Conservation (phyloP, 164 flowering plant genomes). For the Umbilicus rupestris region DNA sequence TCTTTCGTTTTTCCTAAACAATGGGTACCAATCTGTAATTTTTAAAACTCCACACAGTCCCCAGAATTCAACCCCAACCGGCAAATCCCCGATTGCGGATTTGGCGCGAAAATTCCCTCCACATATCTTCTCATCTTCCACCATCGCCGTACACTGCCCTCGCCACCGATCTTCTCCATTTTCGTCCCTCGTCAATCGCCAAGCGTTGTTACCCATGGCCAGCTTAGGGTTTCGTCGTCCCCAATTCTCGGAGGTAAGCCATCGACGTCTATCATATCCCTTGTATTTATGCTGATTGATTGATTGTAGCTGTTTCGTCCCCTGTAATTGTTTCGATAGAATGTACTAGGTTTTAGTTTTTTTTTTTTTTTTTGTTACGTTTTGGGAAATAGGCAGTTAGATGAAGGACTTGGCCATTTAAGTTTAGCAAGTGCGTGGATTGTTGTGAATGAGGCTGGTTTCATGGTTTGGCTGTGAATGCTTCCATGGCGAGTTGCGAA, state of each 20-base stretch:
- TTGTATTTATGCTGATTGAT: neutral
- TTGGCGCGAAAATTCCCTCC: too few species aligned
- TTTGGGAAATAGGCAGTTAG: neutral
- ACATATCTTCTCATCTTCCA: too few species aligned
- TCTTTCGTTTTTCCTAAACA: too few species aligned
- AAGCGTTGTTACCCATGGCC: conserved; percentile 17
- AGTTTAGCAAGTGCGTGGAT: neutral
- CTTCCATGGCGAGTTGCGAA: too few species aligned
- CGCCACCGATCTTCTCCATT: neutral
- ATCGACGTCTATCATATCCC: neutral
- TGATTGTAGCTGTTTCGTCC: neutral
- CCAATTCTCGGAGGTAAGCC: conserved; percentile 45
- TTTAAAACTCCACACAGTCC: too few species aligned
- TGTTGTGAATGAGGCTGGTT: too few species aligned
- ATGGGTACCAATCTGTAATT: too few species aligned
- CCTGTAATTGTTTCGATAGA: neutral
- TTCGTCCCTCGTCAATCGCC: neutral
- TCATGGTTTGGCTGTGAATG: too few species aligned
- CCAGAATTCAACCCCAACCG: too few species aligned
- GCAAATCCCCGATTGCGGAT: too few species aligned
- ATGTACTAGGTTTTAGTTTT: neutral
- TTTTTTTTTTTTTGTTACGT: too few species aligned
- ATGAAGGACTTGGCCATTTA: neutral
- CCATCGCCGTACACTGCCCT: neutral
- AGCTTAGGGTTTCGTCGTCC: conserved; percentile 34